Percentiles rank a stretch among this genome's conserved stretches.
Evolutionary conservation across 2,329 filamentous ascomycete genomes (phyloP).

Genomic region (Colletotrichum coccodes): DNA sequence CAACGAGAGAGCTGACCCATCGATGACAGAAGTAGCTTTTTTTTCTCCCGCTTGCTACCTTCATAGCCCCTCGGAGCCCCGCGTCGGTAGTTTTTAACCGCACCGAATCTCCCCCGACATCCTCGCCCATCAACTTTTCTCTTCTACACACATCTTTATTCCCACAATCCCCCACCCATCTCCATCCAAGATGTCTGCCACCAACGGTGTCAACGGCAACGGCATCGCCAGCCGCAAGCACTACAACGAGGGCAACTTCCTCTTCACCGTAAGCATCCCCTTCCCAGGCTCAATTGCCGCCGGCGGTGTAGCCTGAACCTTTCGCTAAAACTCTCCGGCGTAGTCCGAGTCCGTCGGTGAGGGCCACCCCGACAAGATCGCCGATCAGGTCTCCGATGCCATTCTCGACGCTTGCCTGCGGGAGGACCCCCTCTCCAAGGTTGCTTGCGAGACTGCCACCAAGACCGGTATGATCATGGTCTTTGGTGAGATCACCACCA

Average conservation of each 20-base stretch:
- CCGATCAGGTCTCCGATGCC: conserved; percentile 98
- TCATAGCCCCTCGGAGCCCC: conserved; percentile 41
- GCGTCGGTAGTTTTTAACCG: conserved; percentile 33
- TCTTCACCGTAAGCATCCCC: conserved; percentile 75
- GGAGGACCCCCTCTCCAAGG: conserved; percentile 97
- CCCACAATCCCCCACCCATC: conserved; percentile 33
- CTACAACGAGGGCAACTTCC: conserved; percentile 77
- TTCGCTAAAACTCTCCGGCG: conserved; percentile 33
- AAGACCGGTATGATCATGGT: conserved; percentile 99
- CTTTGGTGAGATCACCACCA: conserved; percentile 98
- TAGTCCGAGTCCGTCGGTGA: conserved; percentile 89
- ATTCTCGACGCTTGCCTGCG: conserved; percentile 97
- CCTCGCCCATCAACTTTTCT: conserved; percentile 41
- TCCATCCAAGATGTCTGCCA: conserved; percentile 65
- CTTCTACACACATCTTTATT: conserved; percentile 33
- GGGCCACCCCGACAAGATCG: conserved; percentile 96
- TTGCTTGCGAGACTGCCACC: conserved; percentile 98
- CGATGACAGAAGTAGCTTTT: conserved; percentile 19
- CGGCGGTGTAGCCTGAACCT: background rate
- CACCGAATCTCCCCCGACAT: conserved; percentile 38
- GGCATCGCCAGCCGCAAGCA: conserved; percentile 51
- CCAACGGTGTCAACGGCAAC: conserved; percentile 58
- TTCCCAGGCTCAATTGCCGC: background rate
- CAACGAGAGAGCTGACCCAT: conserved; percentile 10
- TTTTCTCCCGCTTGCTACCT: conserved; percentile 25